Evolutionary conservation across 805 yeast species (phyloP).

Genomic region (Saturnispora serradocipensis): DNA sequence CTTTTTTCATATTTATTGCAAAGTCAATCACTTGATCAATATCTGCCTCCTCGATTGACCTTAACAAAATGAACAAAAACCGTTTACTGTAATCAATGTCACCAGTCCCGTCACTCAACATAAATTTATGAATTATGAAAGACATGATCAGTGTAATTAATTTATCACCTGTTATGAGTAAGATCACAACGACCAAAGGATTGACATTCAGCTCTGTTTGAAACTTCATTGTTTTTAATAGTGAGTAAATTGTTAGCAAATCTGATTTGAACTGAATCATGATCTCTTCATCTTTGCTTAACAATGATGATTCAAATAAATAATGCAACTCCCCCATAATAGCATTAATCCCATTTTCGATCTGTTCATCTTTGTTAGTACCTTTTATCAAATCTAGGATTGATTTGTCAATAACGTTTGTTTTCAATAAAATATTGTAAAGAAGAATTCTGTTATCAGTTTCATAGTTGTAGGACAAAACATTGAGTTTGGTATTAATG

Average conservation of each 20-base stretch:
- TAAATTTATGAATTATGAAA: conserved; percentile 1
- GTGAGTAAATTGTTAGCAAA: background rate
- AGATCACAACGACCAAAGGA: background rate
- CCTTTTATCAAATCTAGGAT: background rate
- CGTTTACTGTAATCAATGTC: background rate
- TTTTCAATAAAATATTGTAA: background rate
- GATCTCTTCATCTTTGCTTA: background rate
- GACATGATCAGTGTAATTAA: background rate
- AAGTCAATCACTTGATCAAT: background rate
- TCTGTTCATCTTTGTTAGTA: background rate
- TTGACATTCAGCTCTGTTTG: background rate
- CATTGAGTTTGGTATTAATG: background rate
- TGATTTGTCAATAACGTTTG: background rate
- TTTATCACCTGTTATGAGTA: conserved; percentile 2
- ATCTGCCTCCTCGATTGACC: conserved; percentile 3
- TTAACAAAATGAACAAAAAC: background rate
- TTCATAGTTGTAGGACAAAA: background rate
- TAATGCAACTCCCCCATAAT: background rate
- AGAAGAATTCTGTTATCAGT: background rate
- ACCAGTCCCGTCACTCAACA: background rate
- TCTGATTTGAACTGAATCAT: background rate
- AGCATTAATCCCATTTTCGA: background rate
- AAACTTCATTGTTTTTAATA: background rate
- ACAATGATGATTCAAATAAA: background rate
- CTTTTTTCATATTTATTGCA: background rate